Evolutionary conservation across 768 basidiomycete genomes (phyloP).

Genomic region (Mycena polygramma): DNA sequence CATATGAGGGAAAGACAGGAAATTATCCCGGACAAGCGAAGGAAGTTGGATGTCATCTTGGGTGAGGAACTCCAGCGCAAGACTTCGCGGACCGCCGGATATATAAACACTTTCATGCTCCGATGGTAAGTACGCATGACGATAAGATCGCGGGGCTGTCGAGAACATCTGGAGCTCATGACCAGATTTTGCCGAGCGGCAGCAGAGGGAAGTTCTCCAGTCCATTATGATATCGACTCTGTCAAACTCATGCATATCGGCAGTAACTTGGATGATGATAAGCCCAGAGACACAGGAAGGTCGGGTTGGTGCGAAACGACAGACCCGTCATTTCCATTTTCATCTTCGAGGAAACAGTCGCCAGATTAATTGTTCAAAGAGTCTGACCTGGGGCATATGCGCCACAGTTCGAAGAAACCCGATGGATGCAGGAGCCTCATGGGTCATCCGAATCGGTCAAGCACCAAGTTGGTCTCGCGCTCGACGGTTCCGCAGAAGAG

Average conservation of each 20-base stretch:
- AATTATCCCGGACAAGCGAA: slow-evolving; percentile 20
- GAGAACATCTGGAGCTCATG: slow-evolving; percentile 5
- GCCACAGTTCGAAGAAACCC: neutral
- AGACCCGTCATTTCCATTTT: too few species aligned
- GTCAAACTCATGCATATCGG: neutral
- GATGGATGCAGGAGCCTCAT: neutral
- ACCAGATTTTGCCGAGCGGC: slow-evolving; percentile 13
- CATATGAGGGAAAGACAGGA: slow-evolving; percentile 26
- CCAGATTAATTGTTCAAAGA: neutral
- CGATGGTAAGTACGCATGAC: neutral
- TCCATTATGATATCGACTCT: neutral
- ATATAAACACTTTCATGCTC: slow-evolving; percentile 1
- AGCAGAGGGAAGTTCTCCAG: neutral
- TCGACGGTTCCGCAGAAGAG: slow-evolving; percentile 6
- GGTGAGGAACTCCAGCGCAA: neutral
- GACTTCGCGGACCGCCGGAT: slow-evolving; percentile 39
- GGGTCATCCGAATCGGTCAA: neutral
- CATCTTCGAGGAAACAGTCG: too few species aligned
- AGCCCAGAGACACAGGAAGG: too few species aligned
- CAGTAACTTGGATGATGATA: neutral
- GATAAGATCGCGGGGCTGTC: neutral
- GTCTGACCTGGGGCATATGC: neutral
- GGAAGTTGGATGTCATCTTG: slow-evolving; percentile 26
- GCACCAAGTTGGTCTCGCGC: neutral
- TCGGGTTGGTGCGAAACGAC: too few species aligned